Evolutionary conservation across 805 yeast genomes (phyloP).

Genomic region (Zygosaccharomyces bailii): DNA sequence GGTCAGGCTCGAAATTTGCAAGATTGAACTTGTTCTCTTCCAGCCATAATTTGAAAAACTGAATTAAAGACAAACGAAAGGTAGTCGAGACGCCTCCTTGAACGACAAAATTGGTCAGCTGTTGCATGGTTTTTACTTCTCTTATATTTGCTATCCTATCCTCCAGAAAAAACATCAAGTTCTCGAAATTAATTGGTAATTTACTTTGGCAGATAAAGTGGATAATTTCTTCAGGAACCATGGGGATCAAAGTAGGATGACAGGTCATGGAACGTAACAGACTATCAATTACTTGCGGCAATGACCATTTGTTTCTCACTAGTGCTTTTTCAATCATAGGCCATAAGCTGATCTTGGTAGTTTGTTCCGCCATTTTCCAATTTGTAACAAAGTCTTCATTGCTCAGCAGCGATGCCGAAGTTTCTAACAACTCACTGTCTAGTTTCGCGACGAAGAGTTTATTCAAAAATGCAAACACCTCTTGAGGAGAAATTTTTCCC

Average conservation of each 20-base stretch:
- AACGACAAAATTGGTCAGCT: constrained; percentile 4
- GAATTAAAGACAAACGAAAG: constrained; percentile 2
- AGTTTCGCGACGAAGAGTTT: neutral
- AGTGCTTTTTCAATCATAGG: constrained; percentile 3
- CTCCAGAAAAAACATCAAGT: neutral
- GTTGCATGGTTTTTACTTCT: constrained; percentile 1
- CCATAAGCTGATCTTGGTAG: constrained; percentile 8
- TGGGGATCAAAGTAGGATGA: constrained; percentile 3
- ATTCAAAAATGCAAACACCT: neutral
- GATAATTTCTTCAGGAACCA: constrained; percentile 6
- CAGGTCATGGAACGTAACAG: neutral
- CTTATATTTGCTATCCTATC: constrained; percentile 4
- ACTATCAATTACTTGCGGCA: neutral
- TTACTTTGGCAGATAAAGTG: constrained; percentile 5
- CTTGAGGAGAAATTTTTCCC: neutral
- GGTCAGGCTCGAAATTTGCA: neutral
- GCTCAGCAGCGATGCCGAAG: neutral
- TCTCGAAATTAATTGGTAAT: neutral
- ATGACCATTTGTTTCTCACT: neutral
- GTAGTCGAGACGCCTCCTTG: neutral
- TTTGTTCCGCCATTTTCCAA: constrained; percentile 1
- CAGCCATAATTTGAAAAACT: constrained; percentile 3
- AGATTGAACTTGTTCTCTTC: neutral
- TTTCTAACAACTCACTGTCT: neutral
- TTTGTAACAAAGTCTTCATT: neutral